Percentiles rank a stretch among this genome's conserved stretches.
phyloP scores from a whole-genome alignment of 2,329 filamentous ascomycete species.

The Fonsecaea multimorphosa region DNA sequence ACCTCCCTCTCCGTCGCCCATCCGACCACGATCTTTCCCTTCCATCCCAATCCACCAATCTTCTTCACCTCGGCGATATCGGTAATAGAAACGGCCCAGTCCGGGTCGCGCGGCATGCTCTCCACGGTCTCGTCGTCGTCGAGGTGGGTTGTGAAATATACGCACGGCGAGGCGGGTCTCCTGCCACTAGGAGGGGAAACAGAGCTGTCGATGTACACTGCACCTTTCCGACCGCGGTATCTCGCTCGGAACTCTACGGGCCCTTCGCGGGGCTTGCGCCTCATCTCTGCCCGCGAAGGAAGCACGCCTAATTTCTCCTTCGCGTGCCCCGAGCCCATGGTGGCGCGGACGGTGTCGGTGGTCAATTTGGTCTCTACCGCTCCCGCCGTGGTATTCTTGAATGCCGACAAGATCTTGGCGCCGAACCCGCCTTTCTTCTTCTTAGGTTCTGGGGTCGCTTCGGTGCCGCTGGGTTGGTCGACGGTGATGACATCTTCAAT shows the following conservation, averaged over 20 bases:
- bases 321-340: constrained; percentile 64
- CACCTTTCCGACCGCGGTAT: constrained; percentile 72
- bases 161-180: constrained; percentile 68
- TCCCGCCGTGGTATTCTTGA: constrained; percentile 73
- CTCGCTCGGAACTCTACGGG: constrained; percentile 79
- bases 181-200: constrained; percentile 55
- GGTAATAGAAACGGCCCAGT: constrained; percentile 72
- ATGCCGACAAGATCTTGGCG: constrained; percentile 65
- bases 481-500: constrained; percentile 67
- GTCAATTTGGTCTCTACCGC: constrained; percentile 74
- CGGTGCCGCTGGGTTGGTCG: constrained; percentile 53
- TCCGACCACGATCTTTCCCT: constrained; percentile 79
- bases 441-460: constrained; percentile 44
- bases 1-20: constrained; percentile 78
- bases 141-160: constrained; percentile 67
- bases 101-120: constrained; percentile 58
- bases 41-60: constrained; percentile 82
- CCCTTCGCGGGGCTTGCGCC: constrained; percentile 58
- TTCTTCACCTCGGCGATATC: constrained; percentile 79
- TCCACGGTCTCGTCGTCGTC: constrained; percentile 54
- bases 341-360: constrained; percentile 73
- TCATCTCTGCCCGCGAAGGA: constrained; percentile 50
- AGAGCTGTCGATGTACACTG: constrained; percentile 66
- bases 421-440: constrained; percentile 55
- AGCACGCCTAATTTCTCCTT: constrained; percentile 75